A percentile compares a stretch with the other conserved stretches of the same genome.
These are phyloP conservation scores for Coniochaeta ligniaria DNA, from an alignment of 2,329 filamentous ascomycete species.

Conservation along the genomic window DNA sequence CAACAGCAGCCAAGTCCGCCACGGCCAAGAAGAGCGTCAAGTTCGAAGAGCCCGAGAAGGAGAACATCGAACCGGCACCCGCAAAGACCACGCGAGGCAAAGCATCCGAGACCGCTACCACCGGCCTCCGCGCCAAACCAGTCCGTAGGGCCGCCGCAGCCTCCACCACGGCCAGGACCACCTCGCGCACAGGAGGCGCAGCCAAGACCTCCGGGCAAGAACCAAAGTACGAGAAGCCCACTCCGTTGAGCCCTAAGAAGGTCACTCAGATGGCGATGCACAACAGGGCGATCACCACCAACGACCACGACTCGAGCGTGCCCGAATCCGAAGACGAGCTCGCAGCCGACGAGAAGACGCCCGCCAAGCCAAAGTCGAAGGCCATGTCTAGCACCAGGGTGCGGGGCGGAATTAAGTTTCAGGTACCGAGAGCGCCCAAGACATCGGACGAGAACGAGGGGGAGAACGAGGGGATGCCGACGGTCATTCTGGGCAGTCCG, in stretches of 20 bases:
- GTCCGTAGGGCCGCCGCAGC: slow-evolving; percentile 17
- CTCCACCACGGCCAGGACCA: slow-evolving; percentile 6
- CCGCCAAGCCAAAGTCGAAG: slow-evolving; percentile 39
- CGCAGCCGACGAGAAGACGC: slow-evolving; percentile 40
- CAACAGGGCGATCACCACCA: slow-evolving; percentile 25
- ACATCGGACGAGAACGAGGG: slow-evolving; percentile 14
- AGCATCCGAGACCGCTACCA: slow-evolving; percentile 10
- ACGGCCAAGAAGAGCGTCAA: slow-evolving; percentile 53
- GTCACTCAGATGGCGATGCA: slow-evolving; percentile 47
- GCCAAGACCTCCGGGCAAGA: slow-evolving; percentile 17
- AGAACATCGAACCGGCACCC: slow-evolving; percentile 39
- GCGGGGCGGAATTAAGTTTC: slow-evolving; percentile 49
- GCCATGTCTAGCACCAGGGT: background rate
- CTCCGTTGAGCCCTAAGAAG: slow-evolving; percentile 59
- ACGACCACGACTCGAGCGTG: slow-evolving; percentile 36
- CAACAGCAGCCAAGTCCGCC: slow-evolving; percentile 30
- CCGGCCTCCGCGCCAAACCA: slow-evolving; percentile 27
- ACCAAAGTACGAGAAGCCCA: slow-evolving; percentile 24
- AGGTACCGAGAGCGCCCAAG: slow-evolving; percentile 23
- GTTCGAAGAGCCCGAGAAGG: slow-evolving; percentile 59
- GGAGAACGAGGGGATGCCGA: slow-evolving; percentile 15
- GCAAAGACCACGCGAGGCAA: slow-evolving; percentile 24
- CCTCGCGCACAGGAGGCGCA: background rate
- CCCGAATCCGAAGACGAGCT: slow-evolving; percentile 53
- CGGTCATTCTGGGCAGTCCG: slow-evolving; percentile 42